Conservation (phyloP, 1,139 yeast species). For the Casaregolazyma suthepensis region DNA sequence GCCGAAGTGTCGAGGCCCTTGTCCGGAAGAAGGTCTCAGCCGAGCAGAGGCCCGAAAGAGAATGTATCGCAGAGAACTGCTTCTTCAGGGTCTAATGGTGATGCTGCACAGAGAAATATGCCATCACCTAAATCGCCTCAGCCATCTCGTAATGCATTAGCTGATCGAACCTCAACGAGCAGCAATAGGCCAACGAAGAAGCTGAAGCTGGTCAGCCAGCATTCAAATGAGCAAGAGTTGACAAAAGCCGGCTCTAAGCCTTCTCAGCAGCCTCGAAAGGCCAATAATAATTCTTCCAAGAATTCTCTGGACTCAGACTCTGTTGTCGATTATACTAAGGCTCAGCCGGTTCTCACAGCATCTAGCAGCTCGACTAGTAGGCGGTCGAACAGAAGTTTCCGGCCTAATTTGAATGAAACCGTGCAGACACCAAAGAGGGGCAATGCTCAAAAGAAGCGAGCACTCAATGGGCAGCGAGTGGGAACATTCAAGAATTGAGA, state of each 20-base stretch:
- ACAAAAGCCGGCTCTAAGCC: not conserved
- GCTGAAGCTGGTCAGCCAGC: not conserved
- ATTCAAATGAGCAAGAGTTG: not conserved
- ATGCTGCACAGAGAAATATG: not conserved
- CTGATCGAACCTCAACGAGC: not conserved
- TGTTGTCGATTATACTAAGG: conserved; percentile 1
- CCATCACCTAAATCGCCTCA: not conserved
- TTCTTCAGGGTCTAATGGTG: not conserved
- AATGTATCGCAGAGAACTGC: not conserved
- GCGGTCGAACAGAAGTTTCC: not conserved
- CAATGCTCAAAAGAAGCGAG: not conserved
- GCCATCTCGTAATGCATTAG: not conserved
- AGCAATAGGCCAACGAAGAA: not conserved
- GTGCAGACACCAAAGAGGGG: not conserved
- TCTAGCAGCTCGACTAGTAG: not conserved
- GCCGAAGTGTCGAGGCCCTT: not conserved
- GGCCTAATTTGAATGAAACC: conserved; percentile 1
- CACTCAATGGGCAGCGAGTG: conserved; percentile 7
- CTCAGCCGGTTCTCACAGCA: conserved; percentile 4
- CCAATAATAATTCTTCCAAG: not conserved
- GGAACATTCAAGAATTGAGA: conserved; percentile 2
- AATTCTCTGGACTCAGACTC: not conserved
- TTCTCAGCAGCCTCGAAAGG: not conserved
- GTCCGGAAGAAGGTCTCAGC: not conserved
- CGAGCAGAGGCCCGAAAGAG: not conserved